Conservation (phyloP, 345 rosid genomes). For the Eucalyptus pumila region DNA sequence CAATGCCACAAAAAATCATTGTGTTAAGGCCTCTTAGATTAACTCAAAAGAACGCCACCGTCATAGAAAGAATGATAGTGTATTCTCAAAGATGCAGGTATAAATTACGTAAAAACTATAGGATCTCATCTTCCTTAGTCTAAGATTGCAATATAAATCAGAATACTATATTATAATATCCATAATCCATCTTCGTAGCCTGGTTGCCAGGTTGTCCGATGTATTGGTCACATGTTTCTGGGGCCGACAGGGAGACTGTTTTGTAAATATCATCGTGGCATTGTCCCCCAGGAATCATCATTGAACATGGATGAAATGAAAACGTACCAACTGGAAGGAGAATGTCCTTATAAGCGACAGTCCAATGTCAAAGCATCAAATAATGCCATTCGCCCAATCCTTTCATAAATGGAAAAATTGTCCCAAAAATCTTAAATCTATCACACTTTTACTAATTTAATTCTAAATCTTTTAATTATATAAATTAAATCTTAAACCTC, state of each 20-base stretch:
- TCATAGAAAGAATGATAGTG: not conserved
- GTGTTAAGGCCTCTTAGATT: not conserved
- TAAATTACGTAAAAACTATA: not conserved
- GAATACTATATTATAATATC: not conserved
- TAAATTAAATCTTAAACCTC: too few species aligned
- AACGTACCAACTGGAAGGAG: not conserved
- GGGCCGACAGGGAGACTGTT: not conserved
- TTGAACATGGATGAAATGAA: not conserved
- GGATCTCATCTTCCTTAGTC: not conserved
- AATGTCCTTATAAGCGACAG: not conserved
- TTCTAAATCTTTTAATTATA: too few species aligned
- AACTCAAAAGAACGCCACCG: not conserved
- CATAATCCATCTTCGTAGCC: not conserved
- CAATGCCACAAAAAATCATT: not conserved
- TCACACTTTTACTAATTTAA: too few species aligned
- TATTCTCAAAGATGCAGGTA: not conserved
- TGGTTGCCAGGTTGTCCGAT: not conserved
- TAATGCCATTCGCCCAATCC: not conserved
- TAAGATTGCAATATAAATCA: not conserved
- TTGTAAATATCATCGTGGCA: not conserved
- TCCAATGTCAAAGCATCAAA: not conserved
- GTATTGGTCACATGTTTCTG: not conserved
- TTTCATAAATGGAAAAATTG: not conserved
- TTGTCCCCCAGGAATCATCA: not conserved
- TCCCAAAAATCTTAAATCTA: too few species aligned